Percentiles rank a stretch among this genome's conserved stretches.
Evolutionary conservation across 345 rosid species (phyloP).

Genomic region (Linum tenue): DNA sequence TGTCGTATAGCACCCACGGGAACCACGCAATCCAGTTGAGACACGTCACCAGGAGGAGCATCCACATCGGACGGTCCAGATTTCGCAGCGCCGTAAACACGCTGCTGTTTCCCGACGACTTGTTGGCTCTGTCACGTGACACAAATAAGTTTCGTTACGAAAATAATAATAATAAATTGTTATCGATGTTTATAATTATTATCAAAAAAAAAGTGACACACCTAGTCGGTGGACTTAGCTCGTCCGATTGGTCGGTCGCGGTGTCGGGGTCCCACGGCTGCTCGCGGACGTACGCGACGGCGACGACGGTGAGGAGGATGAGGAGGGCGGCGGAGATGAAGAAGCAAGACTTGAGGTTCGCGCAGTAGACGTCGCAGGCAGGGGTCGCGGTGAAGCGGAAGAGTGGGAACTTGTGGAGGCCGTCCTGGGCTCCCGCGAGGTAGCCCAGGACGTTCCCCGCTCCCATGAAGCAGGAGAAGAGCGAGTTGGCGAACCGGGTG

Average conservation of each 20-base stretch:
- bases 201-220: too few species aligned
- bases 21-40: conserved; percentile 91
- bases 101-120: conserved; percentile 14
- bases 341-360: conserved; percentile 78
- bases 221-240: too few species aligned
- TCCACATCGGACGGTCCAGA: conserved; percentile 59
- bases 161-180: too few species aligned
- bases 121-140: too few species aligned
- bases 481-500: conserved; percentile 47
- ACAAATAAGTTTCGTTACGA: too few species aligned
- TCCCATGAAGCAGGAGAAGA: conserved; percentile 85
- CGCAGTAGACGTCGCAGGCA: conserved; percentile 73
- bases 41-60: conserved; percentile 58
- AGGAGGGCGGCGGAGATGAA: conserved; percentile 56
- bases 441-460: conserved; percentile 75
- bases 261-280: conserved; percentile 23
- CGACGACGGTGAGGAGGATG: conserved; percentile 26
- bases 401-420: conserved; percentile 28
- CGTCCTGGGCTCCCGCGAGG: conserved; percentile 58
- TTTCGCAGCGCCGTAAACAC: conserved; percentile 36
- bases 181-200: too few species aligned
- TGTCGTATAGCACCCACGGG: conserved; percentile 70
- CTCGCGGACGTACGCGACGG: conserved; percentile 40
- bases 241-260: neutral
- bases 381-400: conserved; percentile 57